Evolutionary conservation across 768 basidiomycete species (phyloP).

Genomic region (Boletus pseudo-olivaceus): DNA sequence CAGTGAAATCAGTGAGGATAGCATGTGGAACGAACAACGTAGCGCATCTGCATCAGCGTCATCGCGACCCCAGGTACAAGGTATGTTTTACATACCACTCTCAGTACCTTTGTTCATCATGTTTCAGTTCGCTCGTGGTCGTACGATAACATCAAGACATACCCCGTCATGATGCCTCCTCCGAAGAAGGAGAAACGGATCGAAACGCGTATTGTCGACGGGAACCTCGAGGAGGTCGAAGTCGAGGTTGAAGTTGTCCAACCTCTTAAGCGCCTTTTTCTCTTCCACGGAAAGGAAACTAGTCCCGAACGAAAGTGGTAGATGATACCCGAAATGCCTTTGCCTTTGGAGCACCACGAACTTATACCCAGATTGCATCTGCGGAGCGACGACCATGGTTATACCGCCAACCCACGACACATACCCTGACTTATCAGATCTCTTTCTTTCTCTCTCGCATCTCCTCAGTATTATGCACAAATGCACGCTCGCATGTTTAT

Average conservation of each 20-base stretch:
- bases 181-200: constrained; percentile 50
- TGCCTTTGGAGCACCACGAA: constrained; percentile 13
- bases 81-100: constrained; percentile 34
- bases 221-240: constrained; percentile 51
- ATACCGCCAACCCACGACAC: constrained; percentile 31
- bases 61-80: constrained; percentile 47
- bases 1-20: constrained; percentile 38
- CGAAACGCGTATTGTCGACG: constrained; percentile 47
- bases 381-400: constrained; percentile 28
- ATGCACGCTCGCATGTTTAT: constrained; percentile 25
- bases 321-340: constrained; percentile 11
- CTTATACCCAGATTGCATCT: constrained; percentile 30
- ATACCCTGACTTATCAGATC: constrained; percentile 36
- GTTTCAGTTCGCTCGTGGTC: constrained; percentile 68
- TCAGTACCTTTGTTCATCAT: constrained; percentile 6
- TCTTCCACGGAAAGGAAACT: constrained; percentile 52
- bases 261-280: constrained; percentile 62
- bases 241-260: constrained; percentile 52
- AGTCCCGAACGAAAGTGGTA: constrained; percentile 29
- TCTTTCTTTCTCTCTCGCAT: constrained; percentile 18
- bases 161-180: constrained; percentile 52
- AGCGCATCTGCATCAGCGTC: constrained; percentile 21
- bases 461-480: constrained; percentile 20
- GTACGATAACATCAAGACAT: constrained; percentile 68
- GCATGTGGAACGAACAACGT: constrained; percentile 28